Conservation (phyloP, 2,329 filamentous ascomycete genomes). For the Sclerotinia minor region DNA sequence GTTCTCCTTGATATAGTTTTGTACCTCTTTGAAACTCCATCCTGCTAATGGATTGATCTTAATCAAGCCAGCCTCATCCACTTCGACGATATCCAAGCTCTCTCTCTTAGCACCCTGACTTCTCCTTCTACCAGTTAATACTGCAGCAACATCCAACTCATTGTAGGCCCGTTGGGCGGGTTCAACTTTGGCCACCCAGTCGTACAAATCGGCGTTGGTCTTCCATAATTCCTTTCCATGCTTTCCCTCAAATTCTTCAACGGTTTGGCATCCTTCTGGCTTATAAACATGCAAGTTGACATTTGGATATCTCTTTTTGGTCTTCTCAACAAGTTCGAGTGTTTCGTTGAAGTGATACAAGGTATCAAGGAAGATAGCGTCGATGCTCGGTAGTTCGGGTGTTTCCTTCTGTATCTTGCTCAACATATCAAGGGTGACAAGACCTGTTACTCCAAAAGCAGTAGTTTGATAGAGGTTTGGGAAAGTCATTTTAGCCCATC, state of each 20-base stretch:
- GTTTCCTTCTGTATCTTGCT: slow-evolving; percentile 68
- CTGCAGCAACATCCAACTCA: slow-evolving; percentile 82
- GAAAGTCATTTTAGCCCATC: slow-evolving; percentile 88
- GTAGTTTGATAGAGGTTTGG: slow-evolving; percentile 87
- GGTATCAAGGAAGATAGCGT: slow-evolving; percentile 80
- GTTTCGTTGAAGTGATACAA: slow-evolving; percentile 82
- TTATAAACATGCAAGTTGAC: slow-evolving; percentile 86
- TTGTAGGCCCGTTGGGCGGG: slow-evolving; percentile 88
- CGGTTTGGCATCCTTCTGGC: slow-evolving; percentile 72
- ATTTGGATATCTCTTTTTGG: slow-evolving; percentile 74
- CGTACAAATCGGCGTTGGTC: slow-evolving; percentile 82
- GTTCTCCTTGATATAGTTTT: slow-evolving; percentile 81
- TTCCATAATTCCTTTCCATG: slow-evolving; percentile 87
- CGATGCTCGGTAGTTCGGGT: slow-evolving; percentile 58
- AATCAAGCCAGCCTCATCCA: slow-evolving; percentile 83
- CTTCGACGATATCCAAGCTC: slow-evolving; percentile 84
- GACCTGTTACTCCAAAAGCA: slow-evolving; percentile 77
- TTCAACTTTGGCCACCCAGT: slow-evolving; percentile 97
- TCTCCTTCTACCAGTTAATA: slow-evolving; percentile 86
- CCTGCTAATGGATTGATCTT: slow-evolving; percentile 98
- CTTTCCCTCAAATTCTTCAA: slow-evolving; percentile 74
- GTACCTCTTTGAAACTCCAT: slow-evolving; percentile 89
- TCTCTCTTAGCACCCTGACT: slow-evolving; percentile 93
- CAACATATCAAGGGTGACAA: slow-evolving; percentile 83
- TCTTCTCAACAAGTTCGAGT: slow-evolving; percentile 68